A percentile compares a stretch with the other conserved stretches of the same genome.
Conservation (phyloP, 2,329 filamentous ascomycete genomes). For the Penicillium oxalicum region DNA sequence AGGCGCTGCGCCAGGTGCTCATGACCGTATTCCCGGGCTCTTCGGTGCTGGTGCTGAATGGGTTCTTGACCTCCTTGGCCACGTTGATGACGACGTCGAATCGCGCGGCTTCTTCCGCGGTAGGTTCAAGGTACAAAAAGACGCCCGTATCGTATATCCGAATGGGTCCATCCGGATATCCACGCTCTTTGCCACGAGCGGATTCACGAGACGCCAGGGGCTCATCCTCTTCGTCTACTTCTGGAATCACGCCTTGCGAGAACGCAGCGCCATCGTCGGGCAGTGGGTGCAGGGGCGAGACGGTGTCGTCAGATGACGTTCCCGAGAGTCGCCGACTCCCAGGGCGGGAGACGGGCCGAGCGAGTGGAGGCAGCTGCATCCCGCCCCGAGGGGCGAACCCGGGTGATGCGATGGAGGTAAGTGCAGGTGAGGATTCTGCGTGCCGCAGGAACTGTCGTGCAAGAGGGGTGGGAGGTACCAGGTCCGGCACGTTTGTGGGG, state of each 20-base stretch:
- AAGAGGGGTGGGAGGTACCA: slow-evolving; percentile 54
- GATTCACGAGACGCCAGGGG: slow-evolving; percentile 48
- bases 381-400: slow-evolving; percentile 45
- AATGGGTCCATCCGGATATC: slow-evolving; percentile 60
- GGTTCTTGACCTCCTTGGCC: slow-evolving; percentile 59
- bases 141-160: slow-evolving; percentile 58
- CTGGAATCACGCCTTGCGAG: slow-evolving; percentile 34
- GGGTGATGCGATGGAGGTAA: slow-evolving; percentile 49
- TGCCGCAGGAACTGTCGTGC: slow-evolving; percentile 52
- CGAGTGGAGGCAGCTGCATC: slow-evolving; percentile 48
- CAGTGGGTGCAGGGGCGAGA: slow-evolving; percentile 22
- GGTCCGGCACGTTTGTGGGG: slow-evolving; percentile 42
- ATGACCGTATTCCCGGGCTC: slow-evolving; percentile 35
- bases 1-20: slow-evolving; percentile 46
- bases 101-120: slow-evolving; percentile 51
- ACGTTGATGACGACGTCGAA: slow-evolving; percentile 63
- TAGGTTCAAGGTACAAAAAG: slow-evolving; percentile 59
- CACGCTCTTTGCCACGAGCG: slow-evolving; percentile 55
- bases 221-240: slow-evolving; percentile 49
- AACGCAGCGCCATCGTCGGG: slow-evolving; percentile 22
- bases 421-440: slow-evolving; percentile 57
- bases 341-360: slow-evolving; percentile 33
- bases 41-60: slow-evolving; percentile 40
- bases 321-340: slow-evolving; percentile 24
- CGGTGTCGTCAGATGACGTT: slow-evolving; percentile 24